Base-by-base conservation (phyloP, 164 flowering plant species). In the Piper betle region DNA sequence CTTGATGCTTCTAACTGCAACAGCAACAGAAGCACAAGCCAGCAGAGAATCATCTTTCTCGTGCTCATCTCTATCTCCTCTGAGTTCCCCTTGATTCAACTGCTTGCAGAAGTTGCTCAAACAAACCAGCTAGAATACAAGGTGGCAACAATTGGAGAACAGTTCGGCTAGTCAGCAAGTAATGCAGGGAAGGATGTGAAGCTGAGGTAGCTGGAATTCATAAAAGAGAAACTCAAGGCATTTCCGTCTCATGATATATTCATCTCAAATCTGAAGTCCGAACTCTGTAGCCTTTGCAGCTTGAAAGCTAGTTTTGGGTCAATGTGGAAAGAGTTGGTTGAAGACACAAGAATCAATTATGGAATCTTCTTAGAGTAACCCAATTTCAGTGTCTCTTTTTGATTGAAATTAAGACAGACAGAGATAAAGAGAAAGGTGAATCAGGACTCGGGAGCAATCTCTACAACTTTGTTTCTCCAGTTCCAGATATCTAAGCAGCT, bases 291-390 rank as follows among this genome's bases (percentile, higher is more conserved):
- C 66, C 63, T 68, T 61, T 48, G 58, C 52, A 60, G 33, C 52
- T 46, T 46, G 69, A n/a, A 58, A 39, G 39, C 6, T 15, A 46
- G 18, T 2, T 15, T 38, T 46, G 57, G 73, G 81, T 78, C 80
- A 82, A 73, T 66, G 64, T 42, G 39, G 62, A 83, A 53, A 71
- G 88, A 80, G 55, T 46, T 16, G 58, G 62, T 50, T 64, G 55
- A 25, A 59, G 66, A 76, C 63, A 68, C 54, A 71, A 62, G 65
- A 40, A 18, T 17, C 20, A 66, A 63, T 56, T 68, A 65, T 73
- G 64, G 72, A 69, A 64, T 62, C 72, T 73, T 70, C 74, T 71
- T 69, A 70, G 33, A 25, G 33, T 25, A 2, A 25, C 33, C 33
- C 33, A 25, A 25, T 25, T 25, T 25, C 33, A 25, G 33, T 25